Base-by-base conservation (phyloP, 306 rosid genomes). In the Ziziphus jujuba region DNA sequence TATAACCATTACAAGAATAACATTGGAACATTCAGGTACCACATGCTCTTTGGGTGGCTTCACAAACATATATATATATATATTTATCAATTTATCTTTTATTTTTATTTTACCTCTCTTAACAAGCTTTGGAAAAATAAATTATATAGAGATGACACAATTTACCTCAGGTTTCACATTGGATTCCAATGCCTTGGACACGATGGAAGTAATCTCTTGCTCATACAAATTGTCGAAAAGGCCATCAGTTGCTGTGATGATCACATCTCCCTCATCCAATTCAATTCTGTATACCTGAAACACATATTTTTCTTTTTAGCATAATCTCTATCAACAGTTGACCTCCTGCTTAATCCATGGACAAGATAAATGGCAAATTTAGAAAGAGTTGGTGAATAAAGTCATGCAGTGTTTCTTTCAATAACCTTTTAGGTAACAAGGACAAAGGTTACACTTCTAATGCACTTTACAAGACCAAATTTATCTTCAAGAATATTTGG, bases 141-240 rank as follows among this genome's bases (percentile, higher is more conserved):
- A 24, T 4, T 35, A 11, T 56, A 57, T 36, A 40, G 19, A 5
- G 49, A 60, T 22, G 77, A 69, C 63, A 69, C 7, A 38, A 65
- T 13, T 25, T 64, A 90, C 97, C 95, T 85, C 87, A 67, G 87
- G 84, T 78, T 72, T 71, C 66, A 84, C 65, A 71, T 75, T 59
- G 16, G 68, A 73, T 77, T 78, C 77, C 61, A 85, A 43, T 34
- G 89, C 80, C 61, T 80, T 81, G 16, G 78, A 74, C 67, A 85
- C 44, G 47, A 72, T 28, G 49, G 83, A 76, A 63, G 82, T 81
- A 61, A 90, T 87, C 76, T 87, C 97, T 80, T 85, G 84, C 64
- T 82, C 92, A 45, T 90, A 86, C 61, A 90, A 89, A 75, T 90
- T 90, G 75, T 90, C 87, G 52, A 90, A 87, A 59, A 90, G 90